Evolutionary conservation across 257 asterid species (phyloP).

Genomic region (Scutellaria minor): DNA sequence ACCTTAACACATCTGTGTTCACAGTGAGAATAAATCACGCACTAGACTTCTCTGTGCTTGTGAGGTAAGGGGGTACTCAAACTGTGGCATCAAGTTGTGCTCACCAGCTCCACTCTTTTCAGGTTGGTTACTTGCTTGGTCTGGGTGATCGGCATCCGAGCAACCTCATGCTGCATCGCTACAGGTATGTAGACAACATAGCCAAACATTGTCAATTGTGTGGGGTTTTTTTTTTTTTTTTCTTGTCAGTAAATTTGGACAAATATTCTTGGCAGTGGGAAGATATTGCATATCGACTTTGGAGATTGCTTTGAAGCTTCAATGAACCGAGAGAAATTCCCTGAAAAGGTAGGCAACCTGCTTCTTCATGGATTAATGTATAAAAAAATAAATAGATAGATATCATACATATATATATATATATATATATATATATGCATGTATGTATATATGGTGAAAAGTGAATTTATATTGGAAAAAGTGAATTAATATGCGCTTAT

Average conservation of each 20-base stretch:
- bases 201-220: conserved; percentile 18
- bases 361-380: conserved; percentile 14
- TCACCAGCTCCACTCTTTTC: conserved; percentile 35
- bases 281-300: conserved; percentile 96
- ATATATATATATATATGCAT: background rate
- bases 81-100: conserved; percentile 5
- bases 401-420: background rate
- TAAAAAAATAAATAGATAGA: background rate
- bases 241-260: background rate
- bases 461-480: background rate
- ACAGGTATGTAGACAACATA: conserved; percentile 55
- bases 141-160: conserved; percentile 99
- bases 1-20: background rate
- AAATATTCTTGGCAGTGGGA: conserved; percentile 72
- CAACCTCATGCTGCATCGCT: conserved; percentile 98
- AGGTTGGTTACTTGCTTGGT: conserved; percentile 99
- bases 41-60: background rate
- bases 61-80: background rate
- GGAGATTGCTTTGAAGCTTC: conserved; percentile 99
- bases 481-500: background rate
- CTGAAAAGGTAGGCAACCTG: conserved; percentile 77
- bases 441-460: background rate
- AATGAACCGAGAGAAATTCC: conserved; percentile 97
- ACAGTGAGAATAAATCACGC: background rate
- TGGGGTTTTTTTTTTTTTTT: conserved; percentile 23